A percentile compares a stretch with the other conserved stretches of the same genome.
Evolutionary conservation across 768 basidiomycete genomes (phyloP).

Genomic region (Candolleomyces aberdarensis): DNA sequence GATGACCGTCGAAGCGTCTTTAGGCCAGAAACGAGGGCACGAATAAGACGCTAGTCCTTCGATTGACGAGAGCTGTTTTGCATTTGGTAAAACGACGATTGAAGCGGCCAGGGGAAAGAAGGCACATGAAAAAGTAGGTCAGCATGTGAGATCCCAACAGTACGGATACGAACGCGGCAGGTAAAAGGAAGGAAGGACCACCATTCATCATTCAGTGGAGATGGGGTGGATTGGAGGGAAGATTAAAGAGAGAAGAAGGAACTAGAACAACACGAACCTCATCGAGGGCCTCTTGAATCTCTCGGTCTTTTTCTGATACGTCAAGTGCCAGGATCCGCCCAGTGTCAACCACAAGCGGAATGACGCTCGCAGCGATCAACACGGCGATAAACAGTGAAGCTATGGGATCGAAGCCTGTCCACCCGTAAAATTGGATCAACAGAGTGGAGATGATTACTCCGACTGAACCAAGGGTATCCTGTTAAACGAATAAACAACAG

Average conservation of each 20-base stretch:
- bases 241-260: not conserved
- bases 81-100: not conserved
- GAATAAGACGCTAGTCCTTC: constrained; percentile 83
- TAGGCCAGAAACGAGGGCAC: constrained; percentile 91
- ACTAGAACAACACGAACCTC: constrained; percentile 45
- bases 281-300: constrained; percentile 54
- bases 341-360: constrained; percentile 92
- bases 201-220: not conserved
- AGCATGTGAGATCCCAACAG: too few species aligned
- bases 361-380: constrained; percentile 91
- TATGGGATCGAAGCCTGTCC: constrained; percentile 99
- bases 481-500: not conserved
- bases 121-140: not conserved
- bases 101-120: constrained; percentile 11
- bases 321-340: constrained; percentile 87
- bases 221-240: not conserved
- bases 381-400: constrained; percentile 95
- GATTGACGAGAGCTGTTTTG: constrained; percentile 59
- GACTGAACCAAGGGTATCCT: constrained; percentile 96
- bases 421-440: constrained; percentile 93
- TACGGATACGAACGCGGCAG: too few species aligned
- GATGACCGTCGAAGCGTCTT: constrained; percentile 80
- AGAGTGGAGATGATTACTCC: constrained; percentile 97
- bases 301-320: constrained; percentile 57
- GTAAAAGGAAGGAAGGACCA: too few species aligned